A percentile compares a stretch with the other conserved stretches of the same genome.
These are phyloP conservation scores for Tetracladium marchalianum DNA, from an alignment of 495 filamentous ascomycete genomes.

Conservation along the genomic window DNA sequence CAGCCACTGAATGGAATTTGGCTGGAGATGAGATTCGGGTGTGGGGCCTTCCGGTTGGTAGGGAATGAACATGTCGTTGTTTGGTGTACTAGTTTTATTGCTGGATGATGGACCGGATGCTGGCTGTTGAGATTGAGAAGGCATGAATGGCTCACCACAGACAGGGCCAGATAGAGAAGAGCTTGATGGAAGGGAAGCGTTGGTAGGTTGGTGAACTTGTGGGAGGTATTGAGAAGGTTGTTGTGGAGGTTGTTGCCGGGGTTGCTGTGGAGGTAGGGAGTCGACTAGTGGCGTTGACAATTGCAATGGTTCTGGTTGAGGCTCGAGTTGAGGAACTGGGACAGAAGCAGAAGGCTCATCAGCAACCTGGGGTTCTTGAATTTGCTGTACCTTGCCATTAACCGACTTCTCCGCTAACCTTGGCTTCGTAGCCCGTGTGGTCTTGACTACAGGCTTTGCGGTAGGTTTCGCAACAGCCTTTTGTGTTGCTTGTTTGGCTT, in stretches of 20 bases:
- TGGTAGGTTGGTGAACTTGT: constrained; percentile 5
- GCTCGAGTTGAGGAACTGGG: not conserved
- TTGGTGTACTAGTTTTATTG: constrained; percentile 16
- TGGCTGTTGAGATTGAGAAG: constrained; percentile 2
- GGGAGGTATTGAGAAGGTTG: not conserved
- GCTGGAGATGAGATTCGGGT: constrained; percentile 4
- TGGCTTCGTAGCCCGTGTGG: constrained; percentile 17
- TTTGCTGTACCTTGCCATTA: not conserved
- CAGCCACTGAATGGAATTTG: constrained; percentile 9
- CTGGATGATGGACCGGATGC: not conserved
- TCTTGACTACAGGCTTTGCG: constrained; percentile 19
- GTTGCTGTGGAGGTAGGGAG: not conserved
- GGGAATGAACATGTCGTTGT: constrained; percentile 15
- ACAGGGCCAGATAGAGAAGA: constrained; percentile 1
- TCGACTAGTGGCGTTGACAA: not conserved
- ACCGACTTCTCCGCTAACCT: constrained; percentile 19
- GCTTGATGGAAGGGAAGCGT: constrained; percentile 15
- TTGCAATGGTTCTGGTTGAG: not conserved
- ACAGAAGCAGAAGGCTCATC: not conserved
- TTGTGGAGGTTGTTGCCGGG: not conserved
- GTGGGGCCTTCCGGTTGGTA: constrained; percentile 22
- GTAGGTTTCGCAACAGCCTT: not conserved
- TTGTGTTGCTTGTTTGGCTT: constrained; percentile 13
- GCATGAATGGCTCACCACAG: not conserved
- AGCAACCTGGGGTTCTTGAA: constrained; percentile 9